A percentile compares a stretch with the other conserved stretches of the same genome.
Evolutionary conservation across 2,329 filamentous ascomycete species (phyloP).

Genomic region (Ophiostoma pallidulum): DNA sequence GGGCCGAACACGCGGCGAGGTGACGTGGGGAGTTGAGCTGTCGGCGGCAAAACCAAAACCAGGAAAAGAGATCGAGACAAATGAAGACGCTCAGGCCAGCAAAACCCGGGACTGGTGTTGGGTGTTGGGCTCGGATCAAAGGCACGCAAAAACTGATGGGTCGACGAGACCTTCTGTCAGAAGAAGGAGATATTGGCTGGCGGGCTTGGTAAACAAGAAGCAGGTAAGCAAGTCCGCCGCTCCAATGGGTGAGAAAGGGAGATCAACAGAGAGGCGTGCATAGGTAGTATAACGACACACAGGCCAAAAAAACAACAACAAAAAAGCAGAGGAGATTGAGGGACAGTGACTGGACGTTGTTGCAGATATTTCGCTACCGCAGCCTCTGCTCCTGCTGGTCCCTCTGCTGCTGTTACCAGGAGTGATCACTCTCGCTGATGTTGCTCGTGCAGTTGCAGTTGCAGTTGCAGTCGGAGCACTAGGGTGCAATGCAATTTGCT

Average conservation of each 20-base stretch:
- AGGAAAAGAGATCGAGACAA: not conserved
- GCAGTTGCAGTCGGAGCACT: not conserved
- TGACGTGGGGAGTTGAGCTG: not conserved
- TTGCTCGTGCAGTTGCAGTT: not conserved
- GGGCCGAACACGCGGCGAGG: no score
- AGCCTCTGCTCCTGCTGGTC: not conserved
- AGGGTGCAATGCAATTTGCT: not conserved
- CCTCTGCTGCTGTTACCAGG: not conserved
- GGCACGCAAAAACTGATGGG: not conserved
- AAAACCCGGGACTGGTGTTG: not conserved
- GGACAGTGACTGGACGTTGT: not conserved
- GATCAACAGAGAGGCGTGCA: constrained; percentile 5
- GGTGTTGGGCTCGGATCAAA: constrained; percentile 8
- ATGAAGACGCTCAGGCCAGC: not conserved
- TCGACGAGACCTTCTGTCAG: not conserved
- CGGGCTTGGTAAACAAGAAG: constrained; percentile 7
- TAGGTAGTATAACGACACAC: constrained; percentile 17
- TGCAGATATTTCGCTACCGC: not conserved
- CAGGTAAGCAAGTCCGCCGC: constrained; percentile 10
- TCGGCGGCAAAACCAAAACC: not conserved
- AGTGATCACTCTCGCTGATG: not conserved
- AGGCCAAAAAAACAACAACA: constrained; percentile 3
- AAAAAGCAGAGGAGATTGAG: not conserved
- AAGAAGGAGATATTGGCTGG: constrained; percentile 6
- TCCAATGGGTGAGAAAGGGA: constrained; percentile 8